Evolutionary conservation across 495 filamentous ascomycete genomes (phyloP), one percentile per base, ranked within the genome.

Genomic region (Aspergillus funiculosus): DNA sequence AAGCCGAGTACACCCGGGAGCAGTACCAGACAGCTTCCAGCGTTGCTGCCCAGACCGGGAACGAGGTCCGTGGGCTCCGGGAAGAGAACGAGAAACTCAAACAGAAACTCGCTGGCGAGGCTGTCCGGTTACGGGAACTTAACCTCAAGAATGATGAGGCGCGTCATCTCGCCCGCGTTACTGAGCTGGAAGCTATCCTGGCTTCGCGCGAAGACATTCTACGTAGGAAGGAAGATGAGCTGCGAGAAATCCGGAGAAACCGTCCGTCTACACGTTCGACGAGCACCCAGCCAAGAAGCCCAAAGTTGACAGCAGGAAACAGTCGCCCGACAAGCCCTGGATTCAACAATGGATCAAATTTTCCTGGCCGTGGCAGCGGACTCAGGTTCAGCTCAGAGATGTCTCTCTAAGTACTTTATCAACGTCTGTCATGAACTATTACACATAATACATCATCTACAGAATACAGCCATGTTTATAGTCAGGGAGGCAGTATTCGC

Each of bases 1-100:
- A 69, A 46, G 53, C 62, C 4, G 83, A 85, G 10, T 87, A 81
- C 57, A 69, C 69, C 25, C 75, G 81, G 32, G 66, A 72, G 13
- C 68, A 76, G 25, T 89, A 87, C 48, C 81, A 87, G 40, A 66
- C 71, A 25, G 79, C 81, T 0, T 84, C 81, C 10, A 78, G 64
- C 11, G 62, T 65, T 0, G 73, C 73, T 7, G 67, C 62, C 11
- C 74, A 79, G 28, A 61, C 77, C 13, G 59, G 59, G 11, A 63
- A 61, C 17, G 79, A 85, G 60, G 67, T 72, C 27, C 59, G 67
- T 8, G 61, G 61, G n/a, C 67, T 85, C 8, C 57, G 65, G 26
- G 56, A 54, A 7, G 64, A 70, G 27, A 72, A 78, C 25, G 69
- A 67, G 17, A 53, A 59, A 0, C 63, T 85, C 15, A 63, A 69